Evolutionary conservation across 352 stramenopile species (phyloP).

Genomic region (Phytopythium kandeliae): DNA sequence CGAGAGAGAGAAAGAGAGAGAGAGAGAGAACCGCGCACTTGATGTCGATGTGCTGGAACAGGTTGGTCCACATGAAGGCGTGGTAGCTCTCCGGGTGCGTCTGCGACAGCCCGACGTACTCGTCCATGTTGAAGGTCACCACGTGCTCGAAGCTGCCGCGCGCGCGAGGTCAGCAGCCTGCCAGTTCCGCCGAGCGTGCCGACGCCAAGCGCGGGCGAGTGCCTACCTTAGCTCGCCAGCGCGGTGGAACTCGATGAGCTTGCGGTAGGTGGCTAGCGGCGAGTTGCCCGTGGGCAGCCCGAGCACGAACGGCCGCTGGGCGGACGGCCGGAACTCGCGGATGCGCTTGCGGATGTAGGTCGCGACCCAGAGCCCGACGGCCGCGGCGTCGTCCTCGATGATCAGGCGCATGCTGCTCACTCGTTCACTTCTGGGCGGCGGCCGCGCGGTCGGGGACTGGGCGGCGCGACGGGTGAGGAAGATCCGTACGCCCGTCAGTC

Average conservation of each 20-base stretch:
- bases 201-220: neutral
- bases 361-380: constrained; percentile 74
- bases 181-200: neutral
- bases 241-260: constrained; percentile 69
- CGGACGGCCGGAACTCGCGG: constrained; percentile 67
- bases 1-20: neutral
- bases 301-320: constrained; percentile 74
- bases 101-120: constrained; percentile 77
- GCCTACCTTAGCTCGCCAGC: constrained; percentile 27
- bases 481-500: neutral
- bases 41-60: constrained; percentile 89
- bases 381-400: constrained; percentile 68
- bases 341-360: constrained; percentile 81
- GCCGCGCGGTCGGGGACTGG: no score
- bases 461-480: no score
- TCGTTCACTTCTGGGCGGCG: no score
- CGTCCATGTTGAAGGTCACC: constrained; percentile 91
- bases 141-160: constrained; percentile 72
- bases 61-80: constrained; percentile 88
- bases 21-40: constrained; percentile 19
- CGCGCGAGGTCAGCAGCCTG: neutral
- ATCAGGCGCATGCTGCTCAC: constrained; percentile 63
- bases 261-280: constrained; percentile 75
- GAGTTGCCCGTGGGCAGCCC: constrained; percentile 84
- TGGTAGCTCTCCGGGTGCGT: constrained; percentile 87